Conservation (phyloP, 257 asterid genomes). For the Mitragyna speciosa region DNA sequence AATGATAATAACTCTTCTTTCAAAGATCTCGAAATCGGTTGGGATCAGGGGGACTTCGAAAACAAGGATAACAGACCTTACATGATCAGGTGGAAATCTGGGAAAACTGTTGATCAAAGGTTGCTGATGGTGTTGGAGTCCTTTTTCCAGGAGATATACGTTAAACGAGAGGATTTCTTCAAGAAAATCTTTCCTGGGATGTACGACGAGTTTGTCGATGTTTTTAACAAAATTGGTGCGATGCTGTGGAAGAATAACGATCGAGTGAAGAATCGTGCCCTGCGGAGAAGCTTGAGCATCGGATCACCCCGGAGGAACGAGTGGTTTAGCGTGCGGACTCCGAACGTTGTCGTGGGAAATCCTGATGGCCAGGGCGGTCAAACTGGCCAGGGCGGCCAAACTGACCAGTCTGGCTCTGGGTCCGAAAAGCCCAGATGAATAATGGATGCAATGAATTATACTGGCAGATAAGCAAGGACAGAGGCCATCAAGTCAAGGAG, state of each 20-base stretch:
- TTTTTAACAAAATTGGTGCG: conserved; percentile 16
- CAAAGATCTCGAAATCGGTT: not conserved
- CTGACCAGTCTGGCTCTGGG: not conserved
- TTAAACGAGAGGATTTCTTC: conserved; percentile 13
- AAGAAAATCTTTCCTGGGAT: conserved; percentile 18
- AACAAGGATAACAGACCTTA: not conserved
- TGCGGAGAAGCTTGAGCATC: conserved; percentile 27
- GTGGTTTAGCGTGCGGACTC: conserved; percentile 17
- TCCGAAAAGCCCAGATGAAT: not conserved
- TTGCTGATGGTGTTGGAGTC: conserved; percentile 22
- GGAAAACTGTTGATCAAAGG: conserved; percentile 15
- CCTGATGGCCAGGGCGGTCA: conserved; percentile 9
- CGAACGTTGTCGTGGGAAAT: conserved; percentile 10
- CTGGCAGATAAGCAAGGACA: too few relatives aligned
- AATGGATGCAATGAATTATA: too few relatives aligned
- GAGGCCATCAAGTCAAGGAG: too few relatives aligned
- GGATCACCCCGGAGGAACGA: conserved; percentile 7
- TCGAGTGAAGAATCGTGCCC: not conserved
- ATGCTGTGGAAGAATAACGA: conserved; percentile 1
- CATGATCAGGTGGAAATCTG: conserved; percentile 26
- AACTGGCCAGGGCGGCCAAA: not conserved
- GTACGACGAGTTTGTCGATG: conserved; percentile 16
- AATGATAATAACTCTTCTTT: not conserved
- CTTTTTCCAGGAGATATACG: conserved; percentile 19
- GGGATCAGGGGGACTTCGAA: conserved; percentile 13